phyloP scores from a whole-genome alignment of 805 yeast species.

The Ogataea parapolymorpha region DNA sequence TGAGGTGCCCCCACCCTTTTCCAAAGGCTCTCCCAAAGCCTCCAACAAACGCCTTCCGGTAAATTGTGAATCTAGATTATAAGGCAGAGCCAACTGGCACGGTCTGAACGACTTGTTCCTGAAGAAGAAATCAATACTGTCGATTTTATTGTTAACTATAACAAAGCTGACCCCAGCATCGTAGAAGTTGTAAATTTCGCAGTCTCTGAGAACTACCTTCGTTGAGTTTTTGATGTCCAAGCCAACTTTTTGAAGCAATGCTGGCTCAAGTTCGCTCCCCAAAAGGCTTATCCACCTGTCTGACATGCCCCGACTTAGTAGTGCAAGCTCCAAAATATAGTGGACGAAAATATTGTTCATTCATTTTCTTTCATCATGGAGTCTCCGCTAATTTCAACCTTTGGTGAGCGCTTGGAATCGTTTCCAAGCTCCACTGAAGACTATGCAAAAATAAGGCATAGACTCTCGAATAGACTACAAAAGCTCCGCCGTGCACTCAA shows the following conservation, averaged over 20 bases:
- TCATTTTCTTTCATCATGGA: conserved; percentile 33
- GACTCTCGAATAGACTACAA: conserved; percentile 56
- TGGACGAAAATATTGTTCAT: conserved; percentile 8
- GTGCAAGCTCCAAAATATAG: conserved; percentile 5
- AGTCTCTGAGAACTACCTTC: conserved; percentile 5
- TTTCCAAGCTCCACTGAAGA: conserved; percentile 67
- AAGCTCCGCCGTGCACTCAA: conserved; percentile 62
- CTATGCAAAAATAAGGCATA: conserved; percentile 62
- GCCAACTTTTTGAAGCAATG: background rate
- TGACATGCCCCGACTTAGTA: conserved; percentile 8
- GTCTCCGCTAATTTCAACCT: conserved; percentile 44
- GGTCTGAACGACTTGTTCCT: conserved; percentile 20
- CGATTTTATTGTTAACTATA: conserved; percentile 18
- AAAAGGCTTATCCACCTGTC: conserved; percentile 3
- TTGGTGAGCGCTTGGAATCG: conserved; percentile 58
- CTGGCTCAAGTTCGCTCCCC: background rate
- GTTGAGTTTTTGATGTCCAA: conserved; percentile 1
- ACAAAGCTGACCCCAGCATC: conserved; percentile 24
- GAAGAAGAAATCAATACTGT: conserved; percentile 35
- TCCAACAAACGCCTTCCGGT: conserved; percentile 33
- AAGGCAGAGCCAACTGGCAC: conserved; percentile 19
- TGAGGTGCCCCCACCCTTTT: conserved; percentile 40
- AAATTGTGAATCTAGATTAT: conserved; percentile 9
- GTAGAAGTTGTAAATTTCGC: conserved; percentile 22
- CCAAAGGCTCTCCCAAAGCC: conserved; percentile 38